These are phyloP conservation scores for Leccinum subgranulosum DNA, from an alignment of 768 basidiomycete genomes.

Conservation along the genomic window DNA sequence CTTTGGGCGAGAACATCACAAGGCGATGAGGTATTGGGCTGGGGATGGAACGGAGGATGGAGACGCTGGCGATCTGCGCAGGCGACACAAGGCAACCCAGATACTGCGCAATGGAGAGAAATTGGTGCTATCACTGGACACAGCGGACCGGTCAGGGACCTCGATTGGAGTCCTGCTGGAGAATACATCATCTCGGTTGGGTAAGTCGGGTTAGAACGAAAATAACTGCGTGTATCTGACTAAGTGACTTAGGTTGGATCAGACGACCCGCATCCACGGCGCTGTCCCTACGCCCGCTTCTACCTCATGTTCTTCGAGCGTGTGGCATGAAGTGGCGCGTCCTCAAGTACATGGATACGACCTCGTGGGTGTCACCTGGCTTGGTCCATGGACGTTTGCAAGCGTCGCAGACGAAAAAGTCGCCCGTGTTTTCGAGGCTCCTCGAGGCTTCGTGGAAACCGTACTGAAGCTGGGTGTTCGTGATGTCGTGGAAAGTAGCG, in stretches of 20 bases:
- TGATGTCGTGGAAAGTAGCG: slow-evolving; percentile 48
- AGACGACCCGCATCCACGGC: slow-evolving; percentile 89
- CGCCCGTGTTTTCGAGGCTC: slow-evolving; percentile 88
- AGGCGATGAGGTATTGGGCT: slow-evolving; percentile 68
- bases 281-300: slow-evolving; percentile 33
- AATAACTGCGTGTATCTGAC: not conserved
- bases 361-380: slow-evolving; percentile 73
- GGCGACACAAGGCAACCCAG: slow-evolving; percentile 13
- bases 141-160: slow-evolving; percentile 68
- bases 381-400: slow-evolving; percentile 73
- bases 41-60: slow-evolving; percentile 96
- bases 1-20: slow-evolving; percentile 58
- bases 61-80: slow-evolving; percentile 68
- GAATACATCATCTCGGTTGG: slow-evolving; percentile 84
- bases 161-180: slow-evolving; percentile 85
- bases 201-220: slow-evolving; percentile 40
- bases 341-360: slow-evolving; percentile 99
- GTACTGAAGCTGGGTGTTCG: slow-evolving; percentile 51
- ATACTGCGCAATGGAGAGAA: slow-evolving; percentile 65
- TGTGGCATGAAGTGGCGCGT: slow-evolving; percentile 86
- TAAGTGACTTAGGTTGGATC: slow-evolving; percentile 62
- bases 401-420: slow-evolving; percentile 98
- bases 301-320: slow-evolving; percentile 13
- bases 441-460: slow-evolving; percentile 69
- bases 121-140: slow-evolving; percentile 84